A percentile compares a stretch with the other conserved stretches of the same genome.
Conservation (phyloP, 257 asterid species). For the Avicennia marina region DNA sequence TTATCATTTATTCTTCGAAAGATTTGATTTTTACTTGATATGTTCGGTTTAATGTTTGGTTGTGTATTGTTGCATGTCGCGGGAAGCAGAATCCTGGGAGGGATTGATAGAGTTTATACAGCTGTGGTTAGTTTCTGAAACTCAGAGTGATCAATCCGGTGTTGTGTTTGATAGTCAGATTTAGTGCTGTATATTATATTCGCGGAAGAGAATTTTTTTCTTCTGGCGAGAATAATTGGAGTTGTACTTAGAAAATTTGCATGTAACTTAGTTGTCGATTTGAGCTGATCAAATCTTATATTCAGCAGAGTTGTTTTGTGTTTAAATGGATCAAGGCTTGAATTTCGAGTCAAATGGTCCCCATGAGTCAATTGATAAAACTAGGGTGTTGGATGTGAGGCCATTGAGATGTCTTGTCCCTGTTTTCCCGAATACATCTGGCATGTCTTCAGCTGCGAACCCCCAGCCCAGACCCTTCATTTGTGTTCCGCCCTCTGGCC, state of each 20-base stretch:
- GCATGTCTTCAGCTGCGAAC: conserved; percentile 32
- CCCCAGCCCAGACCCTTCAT: conserved; percentile 64
- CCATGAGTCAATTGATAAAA: conserved; percentile 54
- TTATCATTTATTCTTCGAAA: no score
- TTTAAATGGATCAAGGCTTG: conserved; percentile 63
- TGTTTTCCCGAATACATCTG: conserved; percentile 58
- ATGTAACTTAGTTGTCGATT: no score
- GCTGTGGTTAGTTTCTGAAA: conserved; percentile 10
- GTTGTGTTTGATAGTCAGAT: not conserved
- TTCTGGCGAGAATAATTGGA: conserved; percentile 8
- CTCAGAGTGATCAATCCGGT: conserved; percentile 5
- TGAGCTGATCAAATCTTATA: no score
- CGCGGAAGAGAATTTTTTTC: not conserved
- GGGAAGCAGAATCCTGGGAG: no score
- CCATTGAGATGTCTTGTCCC: conserved; percentile 81
- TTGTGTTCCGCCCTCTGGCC: conserved; percentile 76
- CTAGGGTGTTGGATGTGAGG: conserved; percentile 67
- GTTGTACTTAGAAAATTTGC: not conserved
- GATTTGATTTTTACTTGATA: no score
- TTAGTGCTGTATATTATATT: not conserved
- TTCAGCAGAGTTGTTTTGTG: not conserved
- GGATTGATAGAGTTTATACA: no score
- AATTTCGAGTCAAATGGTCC: conserved; percentile 40
- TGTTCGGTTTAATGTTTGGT: no score
- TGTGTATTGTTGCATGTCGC: no score